Conservation (phyloP, 2,329 filamentous ascomycete genomes). For the Neonectria hederae region DNA sequence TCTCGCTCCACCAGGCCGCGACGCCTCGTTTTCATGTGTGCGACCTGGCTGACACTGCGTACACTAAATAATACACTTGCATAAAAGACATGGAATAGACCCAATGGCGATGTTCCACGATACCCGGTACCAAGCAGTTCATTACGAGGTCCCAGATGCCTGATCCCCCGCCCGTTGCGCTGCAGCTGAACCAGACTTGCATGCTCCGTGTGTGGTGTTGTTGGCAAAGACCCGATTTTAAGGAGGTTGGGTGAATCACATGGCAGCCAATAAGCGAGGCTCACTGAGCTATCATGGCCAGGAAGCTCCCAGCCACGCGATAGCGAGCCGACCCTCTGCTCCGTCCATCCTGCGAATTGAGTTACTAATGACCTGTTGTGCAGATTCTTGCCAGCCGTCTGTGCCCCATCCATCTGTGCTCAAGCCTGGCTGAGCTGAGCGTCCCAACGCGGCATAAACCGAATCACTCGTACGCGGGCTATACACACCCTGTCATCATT, state of each 20-base stretch:
- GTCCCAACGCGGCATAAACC: constrained; percentile 16
- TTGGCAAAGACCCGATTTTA: constrained; percentile 28
- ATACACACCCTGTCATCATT: constrained; percentile 12
- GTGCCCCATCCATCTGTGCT: neutral
- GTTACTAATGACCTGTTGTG: constrained; percentile 12
- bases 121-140: constrained; percentile 32
- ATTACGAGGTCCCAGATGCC: constrained; percentile 39
- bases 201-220: constrained; percentile 19
- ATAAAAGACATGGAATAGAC: constrained; percentile 28
- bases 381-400: constrained; percentile 21
- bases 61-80: constrained; percentile 42
- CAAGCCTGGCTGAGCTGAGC: constrained; percentile 21
- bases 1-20: constrained; percentile 15
- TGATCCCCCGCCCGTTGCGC: constrained; percentile 32
- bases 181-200: constrained; percentile 36
- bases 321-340: constrained; percentile 20
- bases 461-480: constrained; percentile 6
- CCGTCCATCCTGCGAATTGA: constrained; percentile 8
- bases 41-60: constrained; percentile 30
- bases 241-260: constrained; percentile 34
- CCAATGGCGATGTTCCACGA: constrained; percentile 49
- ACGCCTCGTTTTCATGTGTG: constrained; percentile 29
- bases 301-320: constrained; percentile 26
- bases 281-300: constrained; percentile 13
- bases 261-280: constrained; percentile 34